Evolutionary conservation across 1,284 basidiomycete genomes (phyloP).

Genomic region (Ceratobasidium theobromae): DNA sequence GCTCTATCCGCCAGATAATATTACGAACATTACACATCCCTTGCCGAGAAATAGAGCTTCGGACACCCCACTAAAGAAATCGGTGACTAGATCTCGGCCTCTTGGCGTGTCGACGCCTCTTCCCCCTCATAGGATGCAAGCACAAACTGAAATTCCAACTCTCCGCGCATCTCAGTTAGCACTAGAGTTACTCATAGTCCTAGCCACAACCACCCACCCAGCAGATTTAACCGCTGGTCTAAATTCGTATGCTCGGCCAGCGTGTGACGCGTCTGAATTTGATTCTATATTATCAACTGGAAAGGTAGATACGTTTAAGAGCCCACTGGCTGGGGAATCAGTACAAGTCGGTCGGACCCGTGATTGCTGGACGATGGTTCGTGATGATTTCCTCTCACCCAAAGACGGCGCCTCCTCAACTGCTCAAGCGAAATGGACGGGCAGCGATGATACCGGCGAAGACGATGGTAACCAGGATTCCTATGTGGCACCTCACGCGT

Average conservation of each 20-base stretch:
- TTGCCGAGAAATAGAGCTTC: not conserved
- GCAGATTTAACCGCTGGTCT: not conserved
- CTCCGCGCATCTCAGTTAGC: not conserved
- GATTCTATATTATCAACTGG: not conserved
- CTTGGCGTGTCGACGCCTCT: not conserved
- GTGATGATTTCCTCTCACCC: not conserved
- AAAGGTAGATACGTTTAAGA: not conserved
- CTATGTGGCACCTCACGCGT: constrained; percentile 6
- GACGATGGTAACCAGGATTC: not conserved
- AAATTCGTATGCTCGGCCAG: constrained; percentile 2
- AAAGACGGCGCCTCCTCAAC: not conserved
- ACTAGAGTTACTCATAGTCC: constrained; percentile 1
- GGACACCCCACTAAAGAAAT: not conserved
- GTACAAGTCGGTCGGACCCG: constrained; percentile 2
- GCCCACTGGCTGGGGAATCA: not conserved
- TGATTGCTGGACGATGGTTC: constrained; percentile 11
- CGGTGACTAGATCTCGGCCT: not conserved
- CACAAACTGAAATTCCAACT: constrained; percentile 11
- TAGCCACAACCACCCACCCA: not conserved
- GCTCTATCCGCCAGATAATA: not conserved
- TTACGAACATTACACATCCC: not conserved
- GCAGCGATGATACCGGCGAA: not conserved
- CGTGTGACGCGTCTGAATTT: not conserved
- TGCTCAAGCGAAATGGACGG: not conserved
- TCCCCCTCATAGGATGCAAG: not conserved